Evolutionary conservation across 129 eudicot genomes (phyloP), one percentile per base, ranked within the genome.

Genomic region (Flaveria brownii): DNA sequence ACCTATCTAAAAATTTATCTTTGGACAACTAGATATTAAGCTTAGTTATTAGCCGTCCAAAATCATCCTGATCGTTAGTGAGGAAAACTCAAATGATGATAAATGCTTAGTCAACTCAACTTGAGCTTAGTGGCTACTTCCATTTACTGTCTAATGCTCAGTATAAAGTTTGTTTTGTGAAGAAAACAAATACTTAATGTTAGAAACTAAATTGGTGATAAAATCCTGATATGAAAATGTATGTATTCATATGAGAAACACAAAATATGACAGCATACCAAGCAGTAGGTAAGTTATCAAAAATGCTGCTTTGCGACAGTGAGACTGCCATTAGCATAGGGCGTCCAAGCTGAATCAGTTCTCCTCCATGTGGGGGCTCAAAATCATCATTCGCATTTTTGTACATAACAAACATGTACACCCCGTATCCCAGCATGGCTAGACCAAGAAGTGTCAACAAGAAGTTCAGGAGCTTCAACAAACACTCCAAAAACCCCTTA

Each of bases 371-470:
- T 23, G 85, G 76, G 6, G 95, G 78, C 46, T 69, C 81, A 6
- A 76, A 55, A 77, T 77, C 80, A 47, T 79, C 68, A 30, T 61
- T 63, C 14, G 83, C 82, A 56, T 85, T 84, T 74, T 82, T 73
- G 75, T 85, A 93, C 88, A 85, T 92, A 54, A 91, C 91, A 78
- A 93, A 93, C 72, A 93, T 87, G 85, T 91, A 93, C 66, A 93
- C 80, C 6, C 96, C 97, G 56, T 88, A 88, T 30, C 97, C 98
- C 51, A 91, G 77, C 93, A 91, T 93, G 1, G 90, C 90, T 17
- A 93, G 81, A 45, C 98, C 98, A 39, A 82, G 66, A 26, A 93
- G 85, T 28, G 92, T 87, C 74, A 93, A 78, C 79, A 93, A 80
- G 82, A 93, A 88, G 86, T 93, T 93, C 66, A 93, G 72, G 78